Evolutionary conservation across 805 yeast species (phyloP).

Genomic region (Scheffersomyces ergatensis): DNA sequence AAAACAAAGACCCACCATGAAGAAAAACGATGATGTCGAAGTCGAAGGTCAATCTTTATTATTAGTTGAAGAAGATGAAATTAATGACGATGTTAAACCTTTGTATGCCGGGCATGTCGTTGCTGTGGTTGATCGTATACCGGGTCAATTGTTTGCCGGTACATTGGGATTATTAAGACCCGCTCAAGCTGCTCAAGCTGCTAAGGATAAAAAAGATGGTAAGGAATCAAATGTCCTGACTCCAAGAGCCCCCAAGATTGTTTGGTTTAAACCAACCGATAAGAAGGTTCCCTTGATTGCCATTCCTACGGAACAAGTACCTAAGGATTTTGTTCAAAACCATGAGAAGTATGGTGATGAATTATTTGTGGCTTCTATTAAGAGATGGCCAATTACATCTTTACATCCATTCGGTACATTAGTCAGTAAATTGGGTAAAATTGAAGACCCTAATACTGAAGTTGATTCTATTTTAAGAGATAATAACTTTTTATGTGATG

Average conservation of each 20-base stretch:
- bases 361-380: slow-evolving; percentile 89
- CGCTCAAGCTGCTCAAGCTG: slow-evolving; percentile 88
- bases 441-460: slow-evolving; percentile 75
- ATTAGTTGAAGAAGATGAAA: slow-evolving; percentile 92
- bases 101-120: slow-evolving; percentile 97
- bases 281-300: slow-evolving; percentile 97
- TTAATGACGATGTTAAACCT: slow-evolving; percentile 89
- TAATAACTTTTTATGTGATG: slow-evolving; percentile 78
- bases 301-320: slow-evolving; percentile 98
- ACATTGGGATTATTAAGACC: slow-evolving; percentile 93
- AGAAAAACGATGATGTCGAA: slow-evolving; percentile 97
- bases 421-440: slow-evolving; percentile 79
- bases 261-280: slow-evolving; percentile 98
- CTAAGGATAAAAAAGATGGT: slow-evolving; percentile 51
- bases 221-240: slow-evolving; percentile 44
- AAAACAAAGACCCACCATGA: slow-evolving; percentile 93
- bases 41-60: slow-evolving; percentile 95
- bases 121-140: slow-evolving; percentile 95
- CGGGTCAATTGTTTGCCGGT: slow-evolving; percentile 94
- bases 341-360: slow-evolving; percentile 80
- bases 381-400: slow-evolving; percentile 99
- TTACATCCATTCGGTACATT: slow-evolving; percentile 97
- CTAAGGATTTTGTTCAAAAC: slow-evolving; percentile 89
- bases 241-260: slow-evolving; percentile 79
- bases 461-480: slow-evolving; percentile 87